Evolutionary conservation across 2,329 filamentous ascomycete species (phyloP).

Genomic region (Aureobasidium sp.): DNA sequence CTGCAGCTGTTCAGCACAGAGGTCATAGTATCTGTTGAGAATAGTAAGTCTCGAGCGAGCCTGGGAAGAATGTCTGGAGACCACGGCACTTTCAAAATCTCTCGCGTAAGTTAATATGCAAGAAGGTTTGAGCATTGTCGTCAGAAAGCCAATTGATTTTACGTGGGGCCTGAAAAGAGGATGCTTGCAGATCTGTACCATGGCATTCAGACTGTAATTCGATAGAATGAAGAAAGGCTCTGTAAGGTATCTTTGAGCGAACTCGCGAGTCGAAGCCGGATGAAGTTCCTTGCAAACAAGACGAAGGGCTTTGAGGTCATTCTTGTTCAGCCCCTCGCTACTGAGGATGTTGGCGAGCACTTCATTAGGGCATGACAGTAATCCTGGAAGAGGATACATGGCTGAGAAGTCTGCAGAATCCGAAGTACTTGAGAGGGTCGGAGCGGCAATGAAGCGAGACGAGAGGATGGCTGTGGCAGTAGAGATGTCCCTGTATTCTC

Average conservation of each 20-base stretch:
- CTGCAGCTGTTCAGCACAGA: background rate
- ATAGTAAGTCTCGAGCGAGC: no score
- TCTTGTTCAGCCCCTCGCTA: background rate
- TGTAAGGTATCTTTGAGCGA: background rate
- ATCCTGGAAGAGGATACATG: background rate
- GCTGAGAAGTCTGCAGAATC: background rate
- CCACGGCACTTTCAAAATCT: no score
- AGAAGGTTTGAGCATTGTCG: no score
- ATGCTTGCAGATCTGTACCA: background rate
- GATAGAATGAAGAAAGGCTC: background rate
- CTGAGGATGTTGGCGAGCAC: background rate
- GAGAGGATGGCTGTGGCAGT: no score
- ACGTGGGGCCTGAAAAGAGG: background rate
- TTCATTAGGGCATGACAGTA: background rate
- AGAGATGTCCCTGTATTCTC: no score
- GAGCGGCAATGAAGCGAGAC: no score
- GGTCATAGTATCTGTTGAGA: no score
- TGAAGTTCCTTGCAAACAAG: background rate
- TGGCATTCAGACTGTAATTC: background rate
- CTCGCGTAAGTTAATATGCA: no score
- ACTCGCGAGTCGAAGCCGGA: background rate
- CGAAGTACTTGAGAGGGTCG: no score
- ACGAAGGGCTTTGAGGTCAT: background rate
- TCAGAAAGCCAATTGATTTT: background rate
- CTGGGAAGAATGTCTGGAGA: no score